These are phyloP conservation scores for Rosellinia necatrix DNA, from an alignment of 2,329 filamentous ascomycete genomes.

Conservation along the genomic window DNA sequence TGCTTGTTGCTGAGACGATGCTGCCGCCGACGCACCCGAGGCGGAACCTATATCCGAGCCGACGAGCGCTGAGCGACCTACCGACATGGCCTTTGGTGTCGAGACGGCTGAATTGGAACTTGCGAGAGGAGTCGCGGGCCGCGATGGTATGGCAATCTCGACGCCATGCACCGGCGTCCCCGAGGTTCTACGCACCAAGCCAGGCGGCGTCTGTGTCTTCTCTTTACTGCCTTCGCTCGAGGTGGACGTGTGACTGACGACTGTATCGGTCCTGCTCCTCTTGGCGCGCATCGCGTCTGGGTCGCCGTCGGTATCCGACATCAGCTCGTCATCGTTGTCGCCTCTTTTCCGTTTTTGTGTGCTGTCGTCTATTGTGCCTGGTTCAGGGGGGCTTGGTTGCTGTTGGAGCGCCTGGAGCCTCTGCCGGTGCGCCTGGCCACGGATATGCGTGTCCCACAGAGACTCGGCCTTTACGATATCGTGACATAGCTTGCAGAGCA, in stretches of 20 bases:
- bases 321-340: constrained; percentile 34
- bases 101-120: constrained; percentile 49
- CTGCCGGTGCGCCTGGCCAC: constrained; percentile 53
- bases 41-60: constrained; percentile 25
- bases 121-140: constrained; percentile 62
- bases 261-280: constrained; percentile 49
- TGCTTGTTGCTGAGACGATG: constrained; percentile 4
- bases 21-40: constrained; percentile 15
- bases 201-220: constrained; percentile 44
- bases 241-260: not conserved
- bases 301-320: constrained; percentile 42
- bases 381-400: constrained; percentile 32
- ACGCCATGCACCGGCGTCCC: constrained; percentile 59
- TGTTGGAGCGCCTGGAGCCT: constrained; percentile 37
- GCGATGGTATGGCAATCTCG: constrained; percentile 66
- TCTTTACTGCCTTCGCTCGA: constrained; percentile 25
- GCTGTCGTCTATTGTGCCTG: constrained; percentile 28
- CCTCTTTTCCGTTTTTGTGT: constrained; percentile 37
- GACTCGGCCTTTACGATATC: constrained; percentile 67
- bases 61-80: constrained; percentile 47
- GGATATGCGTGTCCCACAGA: constrained; percentile 68
- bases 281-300: constrained; percentile 47
- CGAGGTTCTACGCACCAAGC: constrained; percentile 52
- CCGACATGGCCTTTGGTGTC: constrained; percentile 46
- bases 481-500: constrained; percentile 70